These are phyloP conservation scores for Oleoguttula mirabilis DNA, from an alignment of 495 filamentous ascomycete genomes.

Conservation along the genomic window DNA sequence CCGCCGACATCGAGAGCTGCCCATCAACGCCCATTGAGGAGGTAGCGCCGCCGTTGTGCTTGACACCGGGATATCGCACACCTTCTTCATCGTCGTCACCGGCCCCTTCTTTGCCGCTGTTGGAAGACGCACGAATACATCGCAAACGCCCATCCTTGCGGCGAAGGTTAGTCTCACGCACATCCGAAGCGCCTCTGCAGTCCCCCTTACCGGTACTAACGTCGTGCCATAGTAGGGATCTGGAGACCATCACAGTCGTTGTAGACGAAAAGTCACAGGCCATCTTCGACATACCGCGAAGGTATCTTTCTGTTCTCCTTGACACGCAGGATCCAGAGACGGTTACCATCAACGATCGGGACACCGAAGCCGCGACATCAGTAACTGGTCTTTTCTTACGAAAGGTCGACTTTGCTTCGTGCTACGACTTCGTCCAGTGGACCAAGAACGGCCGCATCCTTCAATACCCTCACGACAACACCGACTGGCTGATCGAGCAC, in stretches of 20 bases:
- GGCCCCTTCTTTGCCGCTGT: too few species aligned
- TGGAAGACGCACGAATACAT: too few species aligned
- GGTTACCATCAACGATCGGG: neutral
- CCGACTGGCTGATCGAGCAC: slow-evolving; percentile 1
- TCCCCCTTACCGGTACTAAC: too few species aligned
- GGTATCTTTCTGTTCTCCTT: neutral
- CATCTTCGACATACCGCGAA: neutral
- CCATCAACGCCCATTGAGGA: too few species aligned
- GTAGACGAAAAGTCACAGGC: neutral
- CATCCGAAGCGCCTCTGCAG: too few species aligned
- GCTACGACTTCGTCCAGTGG: slow-evolving; percentile 7
- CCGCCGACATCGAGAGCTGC: neutral
- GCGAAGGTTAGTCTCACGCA: too few species aligned
- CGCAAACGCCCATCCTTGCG: too few species aligned
- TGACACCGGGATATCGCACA: too few species aligned
- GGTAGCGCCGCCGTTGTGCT: too few species aligned
- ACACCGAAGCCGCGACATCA: neutral
- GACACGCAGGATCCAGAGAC: neutral
- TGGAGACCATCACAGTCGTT: neutral
- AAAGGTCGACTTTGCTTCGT: neutral
- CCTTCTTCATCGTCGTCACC: too few species aligned
- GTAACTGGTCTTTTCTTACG: neutral
- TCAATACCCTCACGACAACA: neutral
- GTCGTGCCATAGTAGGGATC: too few species aligned
- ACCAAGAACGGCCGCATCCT: slow-evolving; percentile 6